phyloP scores from a whole-genome alignment of 1,284 basidiomycete species.

The Apiotrichum mycotoxinovorans region DNA sequence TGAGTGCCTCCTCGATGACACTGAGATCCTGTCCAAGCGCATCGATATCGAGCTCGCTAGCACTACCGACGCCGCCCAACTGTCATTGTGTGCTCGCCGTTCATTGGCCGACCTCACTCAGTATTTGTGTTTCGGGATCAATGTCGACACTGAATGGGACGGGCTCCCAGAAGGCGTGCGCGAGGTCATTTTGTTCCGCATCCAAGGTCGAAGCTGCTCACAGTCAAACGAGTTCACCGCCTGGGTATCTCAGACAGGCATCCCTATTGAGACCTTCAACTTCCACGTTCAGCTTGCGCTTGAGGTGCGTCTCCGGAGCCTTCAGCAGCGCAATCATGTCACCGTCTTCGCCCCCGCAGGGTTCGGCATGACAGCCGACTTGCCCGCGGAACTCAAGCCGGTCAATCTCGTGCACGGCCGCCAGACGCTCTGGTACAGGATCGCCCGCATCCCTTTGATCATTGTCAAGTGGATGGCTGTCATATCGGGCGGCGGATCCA shows the following conservation, averaged over 20 bases:
- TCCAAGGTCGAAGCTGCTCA: background rate
- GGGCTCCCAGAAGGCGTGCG: constrained; percentile 3
- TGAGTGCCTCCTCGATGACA: constrained; percentile 1
- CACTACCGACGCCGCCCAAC: background rate
- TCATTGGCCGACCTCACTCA: constrained; percentile 3
- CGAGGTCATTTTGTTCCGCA: constrained; percentile 4
- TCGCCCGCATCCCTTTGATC: background rate
- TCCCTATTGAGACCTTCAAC: constrained; percentile 3
- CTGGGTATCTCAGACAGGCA: background rate
- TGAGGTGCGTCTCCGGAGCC: background rate
- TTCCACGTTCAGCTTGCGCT: constrained; percentile 1
- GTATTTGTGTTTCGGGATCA: constrained; percentile 4
- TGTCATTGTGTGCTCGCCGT: background rate
- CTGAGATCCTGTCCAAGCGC: background rate
- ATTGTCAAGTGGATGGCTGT: constrained; percentile 15
- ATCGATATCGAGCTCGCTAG: constrained; percentile 4
- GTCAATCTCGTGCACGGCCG: background rate
- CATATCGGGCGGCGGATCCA: constrained; percentile 4
- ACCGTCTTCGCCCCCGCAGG: background rate
- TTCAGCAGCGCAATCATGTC: background rate
- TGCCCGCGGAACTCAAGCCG: constrained; percentile 2
- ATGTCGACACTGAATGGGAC: constrained; percentile 13
- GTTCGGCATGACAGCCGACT: no score
- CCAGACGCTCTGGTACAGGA: background rate
- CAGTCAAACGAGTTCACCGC: background rate